phyloP scores from a whole-genome alignment of 192 early-diverging fungal genomes.

The Coemansia sp. region DNA sequence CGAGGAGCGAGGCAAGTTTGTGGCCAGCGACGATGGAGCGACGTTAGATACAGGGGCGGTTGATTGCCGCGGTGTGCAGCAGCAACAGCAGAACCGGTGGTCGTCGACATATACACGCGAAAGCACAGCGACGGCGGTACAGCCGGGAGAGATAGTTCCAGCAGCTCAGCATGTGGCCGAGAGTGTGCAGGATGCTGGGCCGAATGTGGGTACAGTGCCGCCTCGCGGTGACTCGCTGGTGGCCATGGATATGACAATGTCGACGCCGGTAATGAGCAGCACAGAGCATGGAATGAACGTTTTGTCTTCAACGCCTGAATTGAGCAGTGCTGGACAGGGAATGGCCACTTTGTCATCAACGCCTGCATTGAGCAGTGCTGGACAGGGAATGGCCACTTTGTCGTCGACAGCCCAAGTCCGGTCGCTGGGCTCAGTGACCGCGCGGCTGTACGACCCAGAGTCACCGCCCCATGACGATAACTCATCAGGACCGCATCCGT shows the following conservation, averaged over 20 bases:
- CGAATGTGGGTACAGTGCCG: constrained; percentile 9
- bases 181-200: not conserved
- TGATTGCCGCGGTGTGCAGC: not conserved
- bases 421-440: constrained; percentile 45
- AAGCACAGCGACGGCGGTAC: constrained; percentile 12
- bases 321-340: not conserved
- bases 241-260: constrained; percentile 27
- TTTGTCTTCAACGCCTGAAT: not conserved
- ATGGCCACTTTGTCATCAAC: not conserved
- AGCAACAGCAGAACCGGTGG: constrained; percentile 21
- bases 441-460: constrained; percentile 43
- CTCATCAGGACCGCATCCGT: not conserved
- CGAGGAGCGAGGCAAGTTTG: constrained; percentile 6
- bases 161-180: not conserved
- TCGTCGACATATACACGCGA: constrained; percentile 21
- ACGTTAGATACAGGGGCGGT: constrained; percentile 10
- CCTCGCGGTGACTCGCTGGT: constrained; percentile 38
- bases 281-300: not conserved
- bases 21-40: constrained; percentile 36
- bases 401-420: constrained; percentile 7
- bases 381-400: not conserved
- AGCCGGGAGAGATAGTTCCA: constrained; percentile 16
- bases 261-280: constrained; percentile 20
- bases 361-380: not conserved
- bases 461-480: not conserved